These are phyloP conservation scores for Cornus controversa DNA, from an alignment of 148 eudicot species.

Conservation along the genomic window DNA sequence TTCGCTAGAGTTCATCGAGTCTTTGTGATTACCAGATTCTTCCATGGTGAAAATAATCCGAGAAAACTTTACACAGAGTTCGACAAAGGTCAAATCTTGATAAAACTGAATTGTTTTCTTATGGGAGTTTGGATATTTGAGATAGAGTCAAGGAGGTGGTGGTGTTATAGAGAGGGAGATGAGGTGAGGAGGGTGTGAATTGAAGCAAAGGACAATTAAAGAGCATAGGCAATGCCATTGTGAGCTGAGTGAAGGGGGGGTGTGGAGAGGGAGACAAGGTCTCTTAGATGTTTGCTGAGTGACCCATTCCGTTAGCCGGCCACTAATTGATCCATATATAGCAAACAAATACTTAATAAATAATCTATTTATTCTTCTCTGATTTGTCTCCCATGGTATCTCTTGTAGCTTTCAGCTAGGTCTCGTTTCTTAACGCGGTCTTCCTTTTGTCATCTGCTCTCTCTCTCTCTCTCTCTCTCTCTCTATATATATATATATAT, in stretches of 20 bases:
- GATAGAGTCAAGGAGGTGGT: too few relatives aligned
- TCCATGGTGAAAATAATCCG: background rate
- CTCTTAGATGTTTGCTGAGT: slow-evolving; percentile 1
- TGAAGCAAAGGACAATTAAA: background rate
- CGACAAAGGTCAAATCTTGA: background rate
- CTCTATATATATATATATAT: too few relatives aligned
- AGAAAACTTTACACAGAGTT: background rate
- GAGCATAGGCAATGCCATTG: background rate
- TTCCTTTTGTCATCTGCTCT: background rate
- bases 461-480: background rate
- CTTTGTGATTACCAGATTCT: slow-evolving; percentile 3
- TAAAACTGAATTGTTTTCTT: too few relatives aligned
- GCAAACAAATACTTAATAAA: background rate
- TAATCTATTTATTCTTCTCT: background rate
- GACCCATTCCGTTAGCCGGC: slow-evolving; percentile 29
- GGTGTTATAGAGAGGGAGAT: slow-evolving; percentile 3
- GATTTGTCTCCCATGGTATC: background rate
- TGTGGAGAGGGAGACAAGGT: slow-evolving; percentile 4
- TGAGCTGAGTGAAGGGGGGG: background rate
- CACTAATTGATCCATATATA: background rate
- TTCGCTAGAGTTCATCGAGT: slow-evolving; percentile 16
- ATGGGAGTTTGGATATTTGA: background rate
- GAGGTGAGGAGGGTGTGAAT: background rate
- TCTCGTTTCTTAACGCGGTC: background rate
- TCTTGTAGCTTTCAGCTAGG: slow-evolving; percentile 9